Evolutionary conservation across 1,284 basidiomycete species (phyloP).

Genomic region (Puccinia horiana): DNA sequence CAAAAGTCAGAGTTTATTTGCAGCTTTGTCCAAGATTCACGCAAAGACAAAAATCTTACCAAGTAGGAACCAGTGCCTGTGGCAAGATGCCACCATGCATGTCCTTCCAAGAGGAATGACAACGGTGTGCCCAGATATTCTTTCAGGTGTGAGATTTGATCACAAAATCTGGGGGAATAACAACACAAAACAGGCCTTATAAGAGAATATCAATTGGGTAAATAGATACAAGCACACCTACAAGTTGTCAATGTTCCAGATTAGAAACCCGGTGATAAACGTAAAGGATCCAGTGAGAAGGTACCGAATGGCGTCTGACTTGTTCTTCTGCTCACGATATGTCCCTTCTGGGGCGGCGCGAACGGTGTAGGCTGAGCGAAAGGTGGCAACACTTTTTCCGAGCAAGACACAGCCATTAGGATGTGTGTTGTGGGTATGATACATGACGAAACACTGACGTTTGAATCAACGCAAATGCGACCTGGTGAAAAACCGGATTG

Average conservation of each 20-base stretch:
- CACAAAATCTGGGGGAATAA: conserved; percentile 48
- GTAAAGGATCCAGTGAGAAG: conserved; percentile 56
- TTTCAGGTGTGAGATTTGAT: conserved; percentile 51
- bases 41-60: conserved; percentile 10
- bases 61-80: conserved; percentile 62
- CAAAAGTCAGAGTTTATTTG: not conserved
- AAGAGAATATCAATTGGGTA: conserved; percentile 52
- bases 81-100: conserved; percentile 64
- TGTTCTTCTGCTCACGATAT: conserved; percentile 23
- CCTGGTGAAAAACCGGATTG: conserved; percentile 64
- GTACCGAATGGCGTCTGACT: conserved; percentile 44
- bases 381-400: conserved; percentile 52
- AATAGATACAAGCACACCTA: conserved; percentile 51
- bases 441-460: conserved; percentile 50
- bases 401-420: conserved; percentile 27
- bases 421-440: conserved; percentile 13
- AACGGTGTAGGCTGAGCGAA: conserved; percentile 46
- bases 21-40: not conserved
- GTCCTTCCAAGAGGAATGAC: conserved; percentile 54
- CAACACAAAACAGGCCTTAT: conserved; percentile 15
- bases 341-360: conserved; percentile 51
- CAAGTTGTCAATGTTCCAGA: conserved; percentile 65
- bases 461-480: conserved; percentile 62
- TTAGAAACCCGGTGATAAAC: conserved; percentile 59
- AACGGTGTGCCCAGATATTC: conserved; percentile 53